Conservation (phyloP, 208 protist species). For the Crithidia expoeki region DNA sequence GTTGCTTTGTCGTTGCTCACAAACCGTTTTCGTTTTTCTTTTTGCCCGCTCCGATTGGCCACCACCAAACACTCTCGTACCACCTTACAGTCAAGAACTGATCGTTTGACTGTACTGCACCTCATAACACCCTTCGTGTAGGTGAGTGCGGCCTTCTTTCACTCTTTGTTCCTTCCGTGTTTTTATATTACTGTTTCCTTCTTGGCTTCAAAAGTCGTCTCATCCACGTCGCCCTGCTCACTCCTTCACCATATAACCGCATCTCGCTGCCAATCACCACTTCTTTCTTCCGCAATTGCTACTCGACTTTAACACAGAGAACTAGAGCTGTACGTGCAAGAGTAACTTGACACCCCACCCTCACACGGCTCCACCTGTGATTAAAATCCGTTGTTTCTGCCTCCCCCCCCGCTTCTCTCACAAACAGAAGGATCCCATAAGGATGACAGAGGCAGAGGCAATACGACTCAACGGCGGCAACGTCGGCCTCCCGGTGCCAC, state of each 20-base stretch:
- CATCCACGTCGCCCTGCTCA: too few species aligned
- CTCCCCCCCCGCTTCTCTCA: background rate
- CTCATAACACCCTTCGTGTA: too few species aligned
- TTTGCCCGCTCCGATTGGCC: background rate
- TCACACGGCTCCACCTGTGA: background rate
- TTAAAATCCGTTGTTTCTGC: background rate
- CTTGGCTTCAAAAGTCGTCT: too few species aligned
- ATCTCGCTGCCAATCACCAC: too few species aligned
- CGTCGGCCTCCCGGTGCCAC: conserved; percentile 64
- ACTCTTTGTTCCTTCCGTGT: too few species aligned
- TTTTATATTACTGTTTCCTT: too few species aligned
- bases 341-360: too few species aligned
- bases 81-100: background rate
- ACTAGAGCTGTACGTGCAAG: too few species aligned
- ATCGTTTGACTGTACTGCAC: background rate
- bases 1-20: background rate
- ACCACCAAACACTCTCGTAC: background rate
- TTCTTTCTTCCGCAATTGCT: too few species aligned
- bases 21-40: background rate
- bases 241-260: too few species aligned
- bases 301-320: too few species aligned
- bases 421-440: background rate
- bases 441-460: conserved; percentile 11
- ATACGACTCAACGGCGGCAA: conserved; percentile 31
- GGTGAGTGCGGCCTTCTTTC: too few species aligned